Base-by-base conservation (phyloP, 208 protist species). In the Acanthamoeba castellanii region DNA sequence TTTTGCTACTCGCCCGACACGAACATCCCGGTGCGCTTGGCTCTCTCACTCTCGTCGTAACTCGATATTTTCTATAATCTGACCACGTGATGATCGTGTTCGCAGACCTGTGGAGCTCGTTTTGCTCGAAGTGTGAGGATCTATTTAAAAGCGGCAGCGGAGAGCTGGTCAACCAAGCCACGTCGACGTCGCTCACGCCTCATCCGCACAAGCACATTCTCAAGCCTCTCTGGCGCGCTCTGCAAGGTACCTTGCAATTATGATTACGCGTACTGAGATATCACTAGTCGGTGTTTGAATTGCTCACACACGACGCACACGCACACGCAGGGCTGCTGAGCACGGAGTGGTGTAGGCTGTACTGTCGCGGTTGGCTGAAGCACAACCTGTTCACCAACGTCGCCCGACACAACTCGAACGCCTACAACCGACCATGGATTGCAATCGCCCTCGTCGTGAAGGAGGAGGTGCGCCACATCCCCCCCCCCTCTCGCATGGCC, bases 351-450 rank as follows among this genome's bases (percentile, higher is more conserved):
- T 84, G 25, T 20, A 45, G 74, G 74, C 74, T 84, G 74, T 52
- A 84, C 42, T 84, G 74, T 52, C 74, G 74, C 18, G 27, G 74
- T 13, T 84, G 74, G 74, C 74, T 84, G 4, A 84, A 84, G 74
- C 74, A n/a, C 74, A 84, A 84, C 74, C 74, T 84, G 7, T 84
- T 84, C 45, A 84, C 74, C 34, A 84, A 84, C 45, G 30, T 84
- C 34, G 74, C 74, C 42, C 74, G 74, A 84, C 74, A 84, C 74
- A 84, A 84, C 45, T 84, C 74, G 37, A 84, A 84, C 74, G 74
- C 74, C 42, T 84, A 84, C 74, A 45, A 84, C 74, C 74, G 74
- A 5, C 74, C 74, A 25, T 84, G 74, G 74, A 27, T 84, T 22
- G 74, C 74, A 0, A 84, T 84, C 32, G 22, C 74, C 2, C 74